Percentiles rank a stretch among this genome's conserved stretches.
Conservation (phyloP, 768 basidiomycete species). For the Termitomyces sp. region DNA sequence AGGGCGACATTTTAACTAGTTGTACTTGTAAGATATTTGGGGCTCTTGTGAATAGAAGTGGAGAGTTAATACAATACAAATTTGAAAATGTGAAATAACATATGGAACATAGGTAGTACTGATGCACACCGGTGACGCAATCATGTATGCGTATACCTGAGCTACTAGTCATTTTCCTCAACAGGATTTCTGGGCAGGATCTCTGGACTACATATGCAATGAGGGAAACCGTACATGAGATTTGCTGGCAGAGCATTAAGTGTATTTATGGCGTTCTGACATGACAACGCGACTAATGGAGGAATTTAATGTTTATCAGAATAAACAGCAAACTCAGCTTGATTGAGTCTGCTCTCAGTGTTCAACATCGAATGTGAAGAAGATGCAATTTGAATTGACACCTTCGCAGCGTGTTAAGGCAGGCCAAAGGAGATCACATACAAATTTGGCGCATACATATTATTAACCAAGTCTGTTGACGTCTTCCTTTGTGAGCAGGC, state of each 20-base stretch:
- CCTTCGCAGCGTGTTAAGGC: neutral
- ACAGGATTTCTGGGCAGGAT: neutral
- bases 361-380: neutral
- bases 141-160: too few species aligned
- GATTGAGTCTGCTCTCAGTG: too few species aligned
- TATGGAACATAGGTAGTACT: too few species aligned
- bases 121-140: too few species aligned
- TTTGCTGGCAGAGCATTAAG: neutral
- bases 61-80: too few species aligned
- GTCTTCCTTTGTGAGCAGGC: neutral
- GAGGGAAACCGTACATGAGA: neutral
- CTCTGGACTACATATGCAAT: neutral
- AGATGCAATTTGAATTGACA: neutral
- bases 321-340: neutral
- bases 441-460: neutral
- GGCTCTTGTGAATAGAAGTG: too few species aligned
- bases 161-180: too few species aligned
- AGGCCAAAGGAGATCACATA: neutral
- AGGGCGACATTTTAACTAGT: too few species aligned
- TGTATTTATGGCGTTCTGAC: neutral
- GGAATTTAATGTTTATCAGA: neutral
- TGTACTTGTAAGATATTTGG: too few species aligned
- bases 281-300: neutral
- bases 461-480: constrained; percentile 2
- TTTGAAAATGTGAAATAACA: too few species aligned